Conservation (phyloP, 345 rosid genomes). For the Kernera saxatilis region DNA sequence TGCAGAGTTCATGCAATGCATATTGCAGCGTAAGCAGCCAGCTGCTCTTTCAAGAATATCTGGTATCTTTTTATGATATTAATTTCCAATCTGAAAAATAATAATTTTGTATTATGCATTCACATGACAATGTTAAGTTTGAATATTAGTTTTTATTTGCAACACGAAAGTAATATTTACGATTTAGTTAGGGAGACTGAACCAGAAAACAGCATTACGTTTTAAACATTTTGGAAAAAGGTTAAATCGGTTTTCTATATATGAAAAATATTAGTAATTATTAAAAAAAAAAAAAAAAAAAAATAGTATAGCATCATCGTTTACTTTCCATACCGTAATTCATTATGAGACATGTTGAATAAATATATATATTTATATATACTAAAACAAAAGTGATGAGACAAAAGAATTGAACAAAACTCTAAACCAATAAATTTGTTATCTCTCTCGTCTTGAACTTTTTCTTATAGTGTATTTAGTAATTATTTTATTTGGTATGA, state of each 20-base stretch:
- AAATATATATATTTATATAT: too few species aligned
- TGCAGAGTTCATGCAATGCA: conserved; percentile 31
- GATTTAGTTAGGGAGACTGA: background rate
- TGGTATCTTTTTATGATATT: conserved; percentile 24
- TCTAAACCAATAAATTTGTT: background rate
- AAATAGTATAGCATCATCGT: too few species aligned
- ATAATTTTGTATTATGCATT: background rate
- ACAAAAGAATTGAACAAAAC: background rate
- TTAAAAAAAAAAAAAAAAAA: too few species aligned
- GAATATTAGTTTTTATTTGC: background rate
- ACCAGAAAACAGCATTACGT: too few species aligned
- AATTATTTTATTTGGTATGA: background rate
- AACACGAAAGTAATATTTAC: background rate
- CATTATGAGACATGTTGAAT: background rate
- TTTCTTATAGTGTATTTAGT: too few species aligned
- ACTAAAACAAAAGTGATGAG: background rate
- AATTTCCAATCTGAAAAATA: background rate
- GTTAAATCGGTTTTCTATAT: too few species aligned
- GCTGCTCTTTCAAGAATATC: conserved; percentile 22
- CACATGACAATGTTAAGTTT: background rate
- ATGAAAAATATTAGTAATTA: too few species aligned
- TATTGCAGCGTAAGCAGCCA: conserved; percentile 22
- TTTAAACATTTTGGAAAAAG: too few species aligned
- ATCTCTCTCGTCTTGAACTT: background rate
- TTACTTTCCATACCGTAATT: background rate